Percentiles rank a stretch among this genome's conserved stretches.
Conservation (phyloP, 495 filamentous ascomycete genomes). For the Friedmanniomyces endolithicus region DNA sequence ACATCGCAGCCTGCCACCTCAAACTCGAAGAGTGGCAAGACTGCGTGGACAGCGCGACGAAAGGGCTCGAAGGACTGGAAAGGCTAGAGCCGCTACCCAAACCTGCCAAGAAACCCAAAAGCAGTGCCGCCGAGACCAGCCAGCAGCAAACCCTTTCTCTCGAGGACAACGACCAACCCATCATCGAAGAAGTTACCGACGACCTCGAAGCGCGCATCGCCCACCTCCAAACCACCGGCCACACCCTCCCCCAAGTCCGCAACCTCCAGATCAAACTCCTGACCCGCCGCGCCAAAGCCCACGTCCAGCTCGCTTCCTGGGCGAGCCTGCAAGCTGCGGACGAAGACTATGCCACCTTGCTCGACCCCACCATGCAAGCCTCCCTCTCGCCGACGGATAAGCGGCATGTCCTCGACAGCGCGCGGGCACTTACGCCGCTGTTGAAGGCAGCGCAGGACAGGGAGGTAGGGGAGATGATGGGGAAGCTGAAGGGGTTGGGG, state of each 20-base stretch:
- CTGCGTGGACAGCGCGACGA: constrained; percentile 59
- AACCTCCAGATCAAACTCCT: constrained; percentile 75
- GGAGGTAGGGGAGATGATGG: constrained; percentile 94
- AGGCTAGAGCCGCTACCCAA: constrained; percentile 38
- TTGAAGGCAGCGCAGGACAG: constrained; percentile 65
- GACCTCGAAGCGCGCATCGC: constrained; percentile 29
- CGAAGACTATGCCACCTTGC: constrained; percentile 38
- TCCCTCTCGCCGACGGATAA: constrained; percentile 52
- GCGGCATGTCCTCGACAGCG: constrained; percentile 51
- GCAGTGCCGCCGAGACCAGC: constrained; percentile 15
- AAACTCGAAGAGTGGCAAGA: constrained; percentile 81
- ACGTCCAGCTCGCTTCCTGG: constrained; percentile 63
- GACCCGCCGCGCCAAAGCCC: constrained; percentile 68
- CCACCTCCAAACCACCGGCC: constrained; percentile 27
- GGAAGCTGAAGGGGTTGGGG: constrained; percentile 84
- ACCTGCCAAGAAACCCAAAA: constrained; percentile 8
- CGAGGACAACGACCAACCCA: constrained; percentile 23
- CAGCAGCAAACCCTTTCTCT: constrained; percentile 12
- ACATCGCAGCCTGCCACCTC: constrained; percentile 81
- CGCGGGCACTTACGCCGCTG: constrained; percentile 49
- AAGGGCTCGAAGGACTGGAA: constrained; percentile 60
- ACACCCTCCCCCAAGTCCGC: constrained; percentile 46
- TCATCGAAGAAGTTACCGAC: constrained; percentile 40
- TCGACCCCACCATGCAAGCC: constrained; percentile 23
- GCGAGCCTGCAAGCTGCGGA: constrained; percentile 65